Evolutionary conservation across 2,329 filamentous ascomycete species (phyloP).

Genomic region (Neonectria coccinea): DNA sequence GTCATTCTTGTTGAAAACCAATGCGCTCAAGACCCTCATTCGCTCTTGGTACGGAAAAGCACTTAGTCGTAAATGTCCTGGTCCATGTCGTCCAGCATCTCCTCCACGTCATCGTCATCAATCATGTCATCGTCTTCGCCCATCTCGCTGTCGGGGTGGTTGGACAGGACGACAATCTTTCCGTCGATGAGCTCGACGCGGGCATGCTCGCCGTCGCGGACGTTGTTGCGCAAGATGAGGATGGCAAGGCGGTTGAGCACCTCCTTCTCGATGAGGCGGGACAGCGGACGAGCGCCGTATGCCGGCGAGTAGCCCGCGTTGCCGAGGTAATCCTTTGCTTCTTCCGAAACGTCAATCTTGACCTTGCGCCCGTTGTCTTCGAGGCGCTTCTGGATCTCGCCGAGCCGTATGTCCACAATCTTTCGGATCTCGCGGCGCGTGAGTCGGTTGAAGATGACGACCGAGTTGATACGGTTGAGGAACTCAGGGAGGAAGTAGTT

Average conservation of each 20-base stretch:
- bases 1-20: slow-evolving; percentile 16
- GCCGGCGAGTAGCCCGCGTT: slow-evolving; percentile 92
- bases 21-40: not conserved
- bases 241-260: slow-evolving; percentile 94
- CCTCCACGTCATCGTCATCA: slow-evolving; percentile 80
- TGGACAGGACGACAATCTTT: slow-evolving; percentile 83
- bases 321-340: slow-evolving; percentile 94
- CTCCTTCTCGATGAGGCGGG: slow-evolving; percentile 94
- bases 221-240: slow-evolving; percentile 85
- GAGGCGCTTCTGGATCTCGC: slow-evolving; percentile 93
- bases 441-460: slow-evolving; percentile 98
- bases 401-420: slow-evolving; percentile 91
- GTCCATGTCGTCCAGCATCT: slow-evolving; percentile 72
- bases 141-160: slow-evolving; percentile 75
- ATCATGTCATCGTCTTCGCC: slow-evolving; percentile 79
- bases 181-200: slow-evolving; percentile 82
- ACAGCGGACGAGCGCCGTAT: slow-evolving; percentile 91
- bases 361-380: slow-evolving; percentile 86
- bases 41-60: not conserved
- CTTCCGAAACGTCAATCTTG: slow-evolving; percentile 81
- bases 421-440: slow-evolving; percentile 89
- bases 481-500: slow-evolving; percentile 99
- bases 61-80: slow-evolving; percentile 64
- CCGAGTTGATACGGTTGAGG: slow-evolving; percentile 95
- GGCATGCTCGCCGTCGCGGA: slow-evolving; percentile 87